phyloP scores from a whole-genome alignment of 2,329 filamentous ascomycete genomes.

The Sporothrix sp. region DNA sequence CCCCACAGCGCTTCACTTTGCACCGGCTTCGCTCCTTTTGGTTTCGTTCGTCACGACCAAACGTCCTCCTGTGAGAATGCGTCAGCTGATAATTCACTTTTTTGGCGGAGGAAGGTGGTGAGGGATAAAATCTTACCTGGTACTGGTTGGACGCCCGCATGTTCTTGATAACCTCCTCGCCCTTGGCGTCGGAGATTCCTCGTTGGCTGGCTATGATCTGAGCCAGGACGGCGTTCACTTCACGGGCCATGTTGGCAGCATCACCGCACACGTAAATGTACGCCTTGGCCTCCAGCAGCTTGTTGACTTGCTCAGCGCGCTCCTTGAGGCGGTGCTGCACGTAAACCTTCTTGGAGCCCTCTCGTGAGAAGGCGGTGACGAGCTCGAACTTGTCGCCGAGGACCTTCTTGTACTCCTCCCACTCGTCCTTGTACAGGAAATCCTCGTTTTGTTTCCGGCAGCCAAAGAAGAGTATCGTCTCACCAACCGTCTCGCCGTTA shows the following conservation, averaged over 20 bases:
- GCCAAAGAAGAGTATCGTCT: slow-evolving; percentile 87
- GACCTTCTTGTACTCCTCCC: slow-evolving; percentile 73
- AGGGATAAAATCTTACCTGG: slow-evolving; percentile 52
- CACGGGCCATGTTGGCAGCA: slow-evolving; percentile 91
- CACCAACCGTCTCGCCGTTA: slow-evolving; percentile 72
- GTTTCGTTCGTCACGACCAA: slow-evolving; percentile 44
- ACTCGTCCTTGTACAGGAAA: slow-evolving; percentile 85
- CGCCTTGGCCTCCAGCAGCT: slow-evolving; percentile 73
- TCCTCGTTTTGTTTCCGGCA: slow-evolving; percentile 84
- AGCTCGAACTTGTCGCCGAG: slow-evolving; percentile 86
- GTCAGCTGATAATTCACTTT: too few species aligned
- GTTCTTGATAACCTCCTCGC: slow-evolving; percentile 90
- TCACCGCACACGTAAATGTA: slow-evolving; percentile 99
- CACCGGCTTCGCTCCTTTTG: not conserved
- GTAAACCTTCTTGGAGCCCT: slow-evolving; percentile 81
- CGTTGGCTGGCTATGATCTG: slow-evolving; percentile 82
- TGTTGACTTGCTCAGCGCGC: slow-evolving; percentile 72
- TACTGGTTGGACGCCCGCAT: slow-evolving; percentile 95
- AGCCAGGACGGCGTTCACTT: slow-evolving; percentile 77
- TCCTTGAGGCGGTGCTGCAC: slow-evolving; percentile 90
- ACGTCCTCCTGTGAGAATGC: slow-evolving; percentile 55
- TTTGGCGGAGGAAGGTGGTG: not conserved
- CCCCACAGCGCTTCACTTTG: too few species aligned
- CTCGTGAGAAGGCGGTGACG: slow-evolving; percentile 91
- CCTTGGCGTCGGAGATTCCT: slow-evolving; percentile 73